Evolutionary conservation across 2,329 filamentous ascomycete species (phyloP).

Genomic region (Cladophialophora chaetospira): DNA sequence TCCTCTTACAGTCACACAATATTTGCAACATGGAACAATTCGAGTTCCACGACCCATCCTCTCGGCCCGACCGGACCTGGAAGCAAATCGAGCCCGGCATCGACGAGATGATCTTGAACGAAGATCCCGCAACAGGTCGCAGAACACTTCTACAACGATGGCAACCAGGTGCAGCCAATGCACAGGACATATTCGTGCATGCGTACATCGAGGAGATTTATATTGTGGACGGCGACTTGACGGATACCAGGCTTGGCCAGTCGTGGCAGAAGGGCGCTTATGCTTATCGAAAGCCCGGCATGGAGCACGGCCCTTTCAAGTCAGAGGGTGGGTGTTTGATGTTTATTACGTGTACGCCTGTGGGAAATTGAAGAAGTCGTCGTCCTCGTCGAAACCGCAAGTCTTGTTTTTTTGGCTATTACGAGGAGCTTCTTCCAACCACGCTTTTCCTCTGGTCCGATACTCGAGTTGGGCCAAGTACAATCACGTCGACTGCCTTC

Average conservation of each 20-base stretch:
- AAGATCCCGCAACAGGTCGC: background rate
- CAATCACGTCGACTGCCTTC: too few species aligned
- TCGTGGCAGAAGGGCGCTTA: conserved; percentile 42
- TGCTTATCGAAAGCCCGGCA: conserved; percentile 45
- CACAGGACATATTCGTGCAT: conserved; percentile 29
- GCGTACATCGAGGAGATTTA: conserved; percentile 45
- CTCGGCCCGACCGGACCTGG: background rate
- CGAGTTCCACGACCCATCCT: background rate
- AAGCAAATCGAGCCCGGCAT: background rate
- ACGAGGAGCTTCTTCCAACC: too few species aligned
- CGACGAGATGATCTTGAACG: background rate
- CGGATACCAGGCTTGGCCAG: conserved; percentile 37
- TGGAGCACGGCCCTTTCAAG: conserved; percentile 45
- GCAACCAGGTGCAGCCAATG: background rate
- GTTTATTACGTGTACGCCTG: conserved; percentile 28
- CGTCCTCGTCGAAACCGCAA: too few species aligned
- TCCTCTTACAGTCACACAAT: background rate
- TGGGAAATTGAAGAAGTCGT: too few species aligned
- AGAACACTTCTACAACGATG: background rate
- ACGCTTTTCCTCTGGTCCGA: too few species aligned
- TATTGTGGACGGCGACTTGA: conserved; percentile 41
- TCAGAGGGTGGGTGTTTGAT: conserved; percentile 42
- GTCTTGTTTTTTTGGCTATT: too few species aligned
- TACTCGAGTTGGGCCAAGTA: too few species aligned
- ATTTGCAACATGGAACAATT: background rate